These are phyloP conservation scores for Aspergillus melleus DNA, from an alignment of 2,329 filamentous ascomycete genomes.

Conservation along the genomic window DNA sequence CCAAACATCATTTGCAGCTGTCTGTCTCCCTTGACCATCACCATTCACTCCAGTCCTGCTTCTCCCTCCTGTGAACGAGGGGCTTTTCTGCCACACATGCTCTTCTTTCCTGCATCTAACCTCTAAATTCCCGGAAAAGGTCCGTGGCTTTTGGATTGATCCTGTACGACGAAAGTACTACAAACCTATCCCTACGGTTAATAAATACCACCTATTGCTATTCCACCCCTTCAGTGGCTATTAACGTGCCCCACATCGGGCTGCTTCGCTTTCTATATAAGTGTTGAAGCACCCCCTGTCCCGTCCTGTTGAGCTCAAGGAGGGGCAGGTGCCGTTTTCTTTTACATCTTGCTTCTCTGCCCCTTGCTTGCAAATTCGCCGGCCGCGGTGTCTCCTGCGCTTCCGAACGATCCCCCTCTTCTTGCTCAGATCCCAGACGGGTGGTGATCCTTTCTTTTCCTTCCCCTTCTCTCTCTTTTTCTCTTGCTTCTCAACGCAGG, in stretches of 20 bases:
- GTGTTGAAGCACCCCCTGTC: background rate
- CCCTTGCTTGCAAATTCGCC: background rate
- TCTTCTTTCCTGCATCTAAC: background rate
- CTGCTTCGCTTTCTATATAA: constrained; percentile 1
- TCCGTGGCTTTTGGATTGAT: background rate
- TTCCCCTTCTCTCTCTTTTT: constrained; percentile 3
- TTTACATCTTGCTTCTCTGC: background rate
- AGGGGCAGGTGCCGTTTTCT: constrained; percentile 4
- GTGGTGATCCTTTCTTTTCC: background rate
- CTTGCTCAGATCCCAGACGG: background rate
- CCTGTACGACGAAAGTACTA: background rate
- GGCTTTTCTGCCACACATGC: background rate
- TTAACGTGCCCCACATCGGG: constrained; percentile 7
- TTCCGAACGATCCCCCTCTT: constrained; percentile 3
- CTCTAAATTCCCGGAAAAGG: background rate
- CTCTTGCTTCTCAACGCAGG: constrained; percentile 3
- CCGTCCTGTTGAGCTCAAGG: background rate
- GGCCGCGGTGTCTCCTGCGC: constrained; percentile 5
- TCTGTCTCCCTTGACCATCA: background rate
- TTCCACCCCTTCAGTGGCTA: background rate
- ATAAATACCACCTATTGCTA: background rate
- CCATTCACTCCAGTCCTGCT: background rate
- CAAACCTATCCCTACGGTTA: background rate
- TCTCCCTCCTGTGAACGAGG: background rate
- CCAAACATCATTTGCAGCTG: background rate